phyloP scores from a whole-genome alignment of 352 stramenopile species.

The Globisporangium viniferum region DNA sequence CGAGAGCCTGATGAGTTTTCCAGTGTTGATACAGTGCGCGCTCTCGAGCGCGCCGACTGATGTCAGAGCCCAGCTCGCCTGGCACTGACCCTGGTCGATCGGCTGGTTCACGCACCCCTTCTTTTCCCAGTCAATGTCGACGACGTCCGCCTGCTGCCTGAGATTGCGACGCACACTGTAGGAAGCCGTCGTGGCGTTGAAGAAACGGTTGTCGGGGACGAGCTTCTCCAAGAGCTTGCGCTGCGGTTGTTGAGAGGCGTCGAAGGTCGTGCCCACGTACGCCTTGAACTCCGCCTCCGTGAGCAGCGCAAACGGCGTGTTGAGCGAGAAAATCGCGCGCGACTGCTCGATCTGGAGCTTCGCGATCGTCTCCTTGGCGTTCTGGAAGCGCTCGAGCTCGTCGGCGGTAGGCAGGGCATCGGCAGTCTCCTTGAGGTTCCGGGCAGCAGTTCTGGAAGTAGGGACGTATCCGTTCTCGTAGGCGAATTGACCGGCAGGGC shows the following conservation, averaged over 20 bases:
- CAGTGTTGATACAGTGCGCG: conserved; percentile 37
- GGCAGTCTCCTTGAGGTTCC: background rate
- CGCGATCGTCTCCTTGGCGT: conserved; percentile 33
- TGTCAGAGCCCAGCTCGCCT: conserved; percentile 54
- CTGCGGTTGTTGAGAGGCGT: conserved; percentile 10
- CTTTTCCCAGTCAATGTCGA: conserved; percentile 55
- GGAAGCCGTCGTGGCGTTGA: background rate
- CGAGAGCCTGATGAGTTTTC: conserved; percentile 33
- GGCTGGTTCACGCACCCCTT: conserved; percentile 67
- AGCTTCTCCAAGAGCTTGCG: conserved; percentile 1
- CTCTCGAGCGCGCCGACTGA: conserved; percentile 49
- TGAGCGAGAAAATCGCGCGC: conserved; percentile 47
- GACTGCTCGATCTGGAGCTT: conserved; percentile 44
- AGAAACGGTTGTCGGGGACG: background rate
- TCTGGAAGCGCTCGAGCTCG: conserved; percentile 46
- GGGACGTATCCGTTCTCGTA: conserved; percentile 14
- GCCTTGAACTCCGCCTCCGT: conserved; percentile 47
- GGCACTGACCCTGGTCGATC: conserved; percentile 47
- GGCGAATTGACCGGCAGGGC: conserved; percentile 15
- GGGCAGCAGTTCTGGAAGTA: background rate
- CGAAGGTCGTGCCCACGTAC: conserved; percentile 37
- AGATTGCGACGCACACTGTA: conserved; percentile 9
- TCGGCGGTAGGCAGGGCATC: conserved; percentile 11
- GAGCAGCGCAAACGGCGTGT: conserved; percentile 55
- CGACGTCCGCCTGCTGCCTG: background rate